phyloP scores from a whole-genome alignment of 345 rosid species.

The Eucalyptus sp. region DNA sequence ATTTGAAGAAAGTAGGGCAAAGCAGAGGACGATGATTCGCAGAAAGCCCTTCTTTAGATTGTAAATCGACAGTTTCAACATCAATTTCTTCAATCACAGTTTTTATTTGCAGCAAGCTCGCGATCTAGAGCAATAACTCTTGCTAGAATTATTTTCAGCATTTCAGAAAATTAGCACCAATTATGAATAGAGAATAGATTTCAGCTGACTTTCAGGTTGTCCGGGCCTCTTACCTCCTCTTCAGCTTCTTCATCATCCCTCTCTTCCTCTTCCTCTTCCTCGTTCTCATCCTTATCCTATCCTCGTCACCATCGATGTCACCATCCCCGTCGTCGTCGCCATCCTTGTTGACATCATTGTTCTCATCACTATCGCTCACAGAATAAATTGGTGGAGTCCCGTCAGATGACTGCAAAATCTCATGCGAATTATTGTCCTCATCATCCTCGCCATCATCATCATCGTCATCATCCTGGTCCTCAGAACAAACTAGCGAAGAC shows the following conservation, averaged over 20 bases:
- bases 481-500: rapidly evolving
- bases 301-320: not conserved
- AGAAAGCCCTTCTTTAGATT: not conserved
- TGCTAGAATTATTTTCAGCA: not conserved
- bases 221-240: not conserved
- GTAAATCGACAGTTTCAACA: not conserved
- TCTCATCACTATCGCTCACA: not conserved
- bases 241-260: slow-evolving; percentile 21
- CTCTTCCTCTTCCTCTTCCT: slow-evolving; percentile 28
- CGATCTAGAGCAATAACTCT: no score
- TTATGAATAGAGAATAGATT: not conserved
- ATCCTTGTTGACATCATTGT: not conserved
- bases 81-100: not conserved
- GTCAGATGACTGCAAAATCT: not conserved
- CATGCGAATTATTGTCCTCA: not conserved
- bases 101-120: not conserved
- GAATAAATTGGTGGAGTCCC: not conserved
- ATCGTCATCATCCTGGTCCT: not conserved
- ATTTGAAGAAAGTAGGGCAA: not conserved
- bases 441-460: no score
- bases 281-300: not conserved
- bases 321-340: not conserved
- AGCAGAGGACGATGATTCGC: not conserved
- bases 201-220: not conserved
- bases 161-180: not conserved